These are phyloP conservation scores for Talaromyces albobiverticillius DNA, from an alignment of 2,329 filamentous ascomycete genomes.

Conservation along the genomic window DNA sequence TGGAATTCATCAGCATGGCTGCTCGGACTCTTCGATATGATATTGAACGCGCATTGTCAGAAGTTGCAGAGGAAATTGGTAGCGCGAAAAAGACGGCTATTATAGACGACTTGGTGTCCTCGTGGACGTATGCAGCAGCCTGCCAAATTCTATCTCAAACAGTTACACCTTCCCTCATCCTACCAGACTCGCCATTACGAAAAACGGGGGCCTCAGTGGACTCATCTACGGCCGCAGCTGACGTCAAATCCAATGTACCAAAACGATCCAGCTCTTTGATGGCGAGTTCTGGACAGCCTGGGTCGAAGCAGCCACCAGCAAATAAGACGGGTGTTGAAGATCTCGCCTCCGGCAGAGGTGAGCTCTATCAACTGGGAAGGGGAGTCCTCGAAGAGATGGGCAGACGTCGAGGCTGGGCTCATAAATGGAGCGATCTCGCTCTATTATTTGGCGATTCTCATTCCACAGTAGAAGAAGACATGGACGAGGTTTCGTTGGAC, in stretches of 20 bases:
- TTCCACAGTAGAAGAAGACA: slow-evolving; percentile 22
- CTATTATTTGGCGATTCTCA: slow-evolving; percentile 35
- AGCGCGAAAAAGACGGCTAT: slow-evolving; percentile 30
- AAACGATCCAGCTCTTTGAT: slow-evolving; percentile 40
- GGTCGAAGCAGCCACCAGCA: slow-evolving; percentile 25
- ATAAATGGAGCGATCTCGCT: slow-evolving; percentile 66
- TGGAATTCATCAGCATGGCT: slow-evolving; percentile 79
- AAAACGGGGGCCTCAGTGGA: slow-evolving; percentile 25
- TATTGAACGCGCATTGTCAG: slow-evolving; percentile 60
- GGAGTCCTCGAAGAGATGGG: slow-evolving; percentile 75
- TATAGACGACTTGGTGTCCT: slow-evolving; percentile 47
- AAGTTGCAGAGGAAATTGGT: slow-evolving; percentile 36
- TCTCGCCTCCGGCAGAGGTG: slow-evolving; percentile 76
- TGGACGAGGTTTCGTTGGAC: slow-evolving; percentile 36
- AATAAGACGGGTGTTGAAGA: slow-evolving; percentile 68
- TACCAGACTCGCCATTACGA: slow-evolving; percentile 36
- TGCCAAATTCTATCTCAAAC: slow-evolving; percentile 45
- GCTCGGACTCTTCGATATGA: slow-evolving; percentile 78
- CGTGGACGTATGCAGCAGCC: slow-evolving; percentile 45
- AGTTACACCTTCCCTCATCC: slow-evolving; percentile 30
- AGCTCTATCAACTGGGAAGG: slow-evolving; percentile 75
- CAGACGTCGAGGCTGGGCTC: slow-evolving; percentile 68
- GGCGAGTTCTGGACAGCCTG: slow-evolving; percentile 27
- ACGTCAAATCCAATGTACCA: slow-evolving; percentile 30
- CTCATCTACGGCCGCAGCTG: slow-evolving; percentile 19